Base-by-base conservation (phyloP, 1,139 yeast genomes). In the Arxiozyma slooffiae region DNA sequence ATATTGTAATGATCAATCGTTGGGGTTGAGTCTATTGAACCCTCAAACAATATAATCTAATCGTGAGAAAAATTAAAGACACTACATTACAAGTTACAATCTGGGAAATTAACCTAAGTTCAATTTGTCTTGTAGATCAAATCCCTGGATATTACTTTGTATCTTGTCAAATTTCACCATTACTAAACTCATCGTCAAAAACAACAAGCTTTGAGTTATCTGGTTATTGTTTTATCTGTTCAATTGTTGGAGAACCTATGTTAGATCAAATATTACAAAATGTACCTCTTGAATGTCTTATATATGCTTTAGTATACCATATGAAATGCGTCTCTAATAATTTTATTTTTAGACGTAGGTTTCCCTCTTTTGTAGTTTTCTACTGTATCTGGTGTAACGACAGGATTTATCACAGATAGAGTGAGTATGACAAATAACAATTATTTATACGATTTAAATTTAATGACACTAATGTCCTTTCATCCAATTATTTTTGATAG, bases 281-380 rank as follows among this genome's bases (percentile, higher is more conserved):
- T 21, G 17, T 11, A 17, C 18, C 45, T 17, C 45, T 20, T 6
- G 24, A 42, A 42, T 42, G 45, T 3, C 57, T 77, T 72, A 75
- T 80, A 71, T 71, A 74, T 67, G 76, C 78, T 1, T 71, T 83
- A 21, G 92, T 92, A 1, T 94, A 85, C 61, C 92, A 84, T 56
- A 78, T 76, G 51, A 73, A 72, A 22, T 68, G 77, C 0, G 71
- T 81, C 50, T 63, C 70, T 17, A 46, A 57, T 21, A 46, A 48
- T 1, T 61, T 54, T 51, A n/a, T 44, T 2, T 52, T 57, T 1
- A 47, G 54, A 14, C 55, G 37, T 22, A n/a, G 51, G 14, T 69
- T 78, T 0, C 71, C 70, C 8, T 59, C 82, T n/a, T n/a, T n/a
- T n/a, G 41, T 56, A 54, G 1, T 62, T 85, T 55, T 81, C 90